These are phyloP conservation scores for Penicillium janthinellum DNA, from an alignment of 2,329 filamentous ascomycete species.

Conservation along the genomic window DNA sequence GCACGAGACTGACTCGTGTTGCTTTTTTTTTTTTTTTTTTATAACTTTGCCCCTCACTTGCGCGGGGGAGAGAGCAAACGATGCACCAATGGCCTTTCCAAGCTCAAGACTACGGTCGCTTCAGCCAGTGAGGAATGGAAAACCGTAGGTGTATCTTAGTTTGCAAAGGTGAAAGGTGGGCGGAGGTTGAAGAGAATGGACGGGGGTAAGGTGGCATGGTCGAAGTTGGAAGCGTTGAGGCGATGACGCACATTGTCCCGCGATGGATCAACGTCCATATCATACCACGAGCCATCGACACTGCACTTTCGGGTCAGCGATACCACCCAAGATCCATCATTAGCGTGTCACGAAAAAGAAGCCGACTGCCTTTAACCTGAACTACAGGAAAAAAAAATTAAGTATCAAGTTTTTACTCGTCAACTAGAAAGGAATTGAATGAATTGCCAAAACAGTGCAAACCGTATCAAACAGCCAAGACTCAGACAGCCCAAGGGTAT, in stretches of 20 bases:
- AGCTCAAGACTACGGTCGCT: not conserved
- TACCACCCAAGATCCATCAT: not conserved
- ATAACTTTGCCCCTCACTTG: conserved; percentile 12
- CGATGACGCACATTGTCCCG: conserved; percentile 9
- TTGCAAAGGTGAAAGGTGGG: no score
- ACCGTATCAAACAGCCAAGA: not conserved
- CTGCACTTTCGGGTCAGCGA: not conserved
- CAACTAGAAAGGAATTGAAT: not conserved
- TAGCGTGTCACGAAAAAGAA: not conserved
- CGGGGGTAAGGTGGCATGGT: not conserved
- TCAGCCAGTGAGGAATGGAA: not conserved
- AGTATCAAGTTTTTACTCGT: not conserved
- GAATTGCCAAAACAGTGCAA: not conserved
- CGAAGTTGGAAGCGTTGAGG: not conserved
- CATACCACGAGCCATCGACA: conserved; percentile 1
- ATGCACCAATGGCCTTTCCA: conserved; percentile 1
- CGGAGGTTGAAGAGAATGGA: not conserved
- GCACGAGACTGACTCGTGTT: conserved; percentile 1
- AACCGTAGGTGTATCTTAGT: not conserved
- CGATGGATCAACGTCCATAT: not conserved
- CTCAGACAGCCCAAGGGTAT: conserved; percentile 14
- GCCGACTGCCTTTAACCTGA: not conserved
- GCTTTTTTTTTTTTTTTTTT: not conserved
- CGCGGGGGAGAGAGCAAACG: conserved; percentile 5
- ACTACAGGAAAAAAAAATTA: not conserved